phyloP scores from a whole-genome alignment of 192 early-diverging fungal species.

The Rhizophagus sp. region DNA sequence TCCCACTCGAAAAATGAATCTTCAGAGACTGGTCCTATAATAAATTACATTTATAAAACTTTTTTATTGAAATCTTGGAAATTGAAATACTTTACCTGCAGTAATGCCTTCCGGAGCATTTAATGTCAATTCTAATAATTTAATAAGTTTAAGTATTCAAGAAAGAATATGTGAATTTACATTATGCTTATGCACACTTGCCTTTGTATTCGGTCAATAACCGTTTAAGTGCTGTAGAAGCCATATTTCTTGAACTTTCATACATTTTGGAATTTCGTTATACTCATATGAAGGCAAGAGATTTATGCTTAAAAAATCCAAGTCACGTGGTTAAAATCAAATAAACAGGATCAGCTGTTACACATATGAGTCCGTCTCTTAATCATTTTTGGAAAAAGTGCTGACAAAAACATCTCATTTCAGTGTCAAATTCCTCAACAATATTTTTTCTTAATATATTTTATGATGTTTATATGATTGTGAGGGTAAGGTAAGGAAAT shows the following conservation, averaged over 20 bases:
- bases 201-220: constrained; percentile 94
- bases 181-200: constrained; percentile 29
- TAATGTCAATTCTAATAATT: constrained; percentile 72
- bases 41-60: not conserved
- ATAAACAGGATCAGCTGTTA: too few relatives aligned
- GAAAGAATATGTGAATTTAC: not conserved
- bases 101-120: constrained; percentile 93
- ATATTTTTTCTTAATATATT: too few relatives aligned
- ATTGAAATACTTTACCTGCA: constrained; percentile 58
- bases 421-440: too few relatives aligned
- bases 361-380: too few relatives aligned
- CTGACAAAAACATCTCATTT: too few relatives aligned
- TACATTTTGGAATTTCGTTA: not conserved
- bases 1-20: constrained; percentile 90
- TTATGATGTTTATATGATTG: too few relatives aligned
- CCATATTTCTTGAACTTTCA: constrained; percentile 36
- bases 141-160: constrained; percentile 1
- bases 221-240: constrained; percentile 82
- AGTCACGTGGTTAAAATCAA: too few relatives aligned
- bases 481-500: too few relatives aligned
- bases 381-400: too few relatives aligned
- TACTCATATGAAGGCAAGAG: too few relatives aligned
- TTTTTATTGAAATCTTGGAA: constrained; percentile 32
- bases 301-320: too few relatives aligned
- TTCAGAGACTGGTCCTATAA: constrained; percentile 73